Percentiles rank a stretch among this genome's conserved stretches.
phyloP scores from a whole-genome alignment of 2,329 filamentous ascomycete genomes.

The Nannizziopsis barbatae region DNA sequence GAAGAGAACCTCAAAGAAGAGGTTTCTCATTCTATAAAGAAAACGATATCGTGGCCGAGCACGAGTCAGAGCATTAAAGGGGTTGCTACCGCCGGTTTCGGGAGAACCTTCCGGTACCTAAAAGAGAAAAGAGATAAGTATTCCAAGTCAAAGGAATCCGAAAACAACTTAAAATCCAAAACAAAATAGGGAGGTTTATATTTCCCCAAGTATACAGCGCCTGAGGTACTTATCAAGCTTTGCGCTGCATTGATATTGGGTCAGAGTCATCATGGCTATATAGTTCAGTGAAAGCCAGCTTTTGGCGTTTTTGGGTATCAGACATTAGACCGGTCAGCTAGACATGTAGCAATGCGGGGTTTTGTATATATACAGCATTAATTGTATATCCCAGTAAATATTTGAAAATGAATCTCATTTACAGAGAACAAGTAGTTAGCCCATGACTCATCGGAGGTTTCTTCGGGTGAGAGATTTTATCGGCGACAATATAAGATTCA shows the following conservation, averaged over 20 bases:
- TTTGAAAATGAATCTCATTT: background rate
- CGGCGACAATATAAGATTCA: no score
- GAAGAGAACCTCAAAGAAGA: slow-evolving; percentile 59
- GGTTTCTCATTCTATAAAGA: slow-evolving; percentile 65
- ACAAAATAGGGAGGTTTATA: slow-evolving; percentile 2
- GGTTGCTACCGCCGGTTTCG: slow-evolving; percentile 62
- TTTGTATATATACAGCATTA: background rate
- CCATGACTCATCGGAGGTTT: slow-evolving; percentile 1
- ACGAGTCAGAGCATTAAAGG: slow-evolving; percentile 80
- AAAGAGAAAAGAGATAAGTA: slow-evolving; percentile 68
- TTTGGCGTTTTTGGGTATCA: slow-evolving; percentile 9
- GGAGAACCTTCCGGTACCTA: slow-evolving; percentile 62
- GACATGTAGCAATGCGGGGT: slow-evolving; percentile 4
- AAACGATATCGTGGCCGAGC: slow-evolving; percentile 87
- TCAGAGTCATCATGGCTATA: background rate
- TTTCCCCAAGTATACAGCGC: no score
- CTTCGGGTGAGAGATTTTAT: no score
- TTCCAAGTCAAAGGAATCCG: slow-evolving; percentile 26
- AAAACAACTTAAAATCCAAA: no score
- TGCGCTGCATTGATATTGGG: background rate
- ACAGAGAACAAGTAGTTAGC: background rate
- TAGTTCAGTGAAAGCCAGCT: slow-evolving; percentile 3
- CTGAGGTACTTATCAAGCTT: background rate
- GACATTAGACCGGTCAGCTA: background rate
- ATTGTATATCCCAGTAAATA: slow-evolving; percentile 6